phyloP scores from a whole-genome alignment of 2,329 filamentous ascomycete species.

The Penicillium glabrum region DNA sequence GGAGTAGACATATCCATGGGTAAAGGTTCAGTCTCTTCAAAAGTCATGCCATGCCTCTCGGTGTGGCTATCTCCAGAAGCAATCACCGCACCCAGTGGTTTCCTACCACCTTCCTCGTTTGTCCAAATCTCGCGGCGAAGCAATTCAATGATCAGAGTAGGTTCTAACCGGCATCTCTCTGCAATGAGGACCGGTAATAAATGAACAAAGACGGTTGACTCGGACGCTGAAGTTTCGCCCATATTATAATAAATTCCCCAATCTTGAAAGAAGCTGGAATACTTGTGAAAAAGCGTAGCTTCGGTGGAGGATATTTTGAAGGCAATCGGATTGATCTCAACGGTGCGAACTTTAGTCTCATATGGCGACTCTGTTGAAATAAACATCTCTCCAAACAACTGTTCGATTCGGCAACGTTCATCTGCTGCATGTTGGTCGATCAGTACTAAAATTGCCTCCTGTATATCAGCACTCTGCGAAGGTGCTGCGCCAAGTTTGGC shows the following conservation, averaged over 20 bases:
- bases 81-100: constrained; percentile 1
- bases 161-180: constrained; percentile 73
- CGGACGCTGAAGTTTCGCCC: constrained; percentile 8
- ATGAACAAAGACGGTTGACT: constrained; percentile 48
- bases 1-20: background rate
- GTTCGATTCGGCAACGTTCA: constrained; percentile 79
- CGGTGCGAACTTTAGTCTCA: constrained; percentile 21
- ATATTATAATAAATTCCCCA: constrained; percentile 76
- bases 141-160: constrained; percentile 69
- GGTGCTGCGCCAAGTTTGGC: constrained; percentile 51
- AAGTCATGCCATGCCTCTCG: background rate
- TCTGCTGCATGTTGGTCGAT: constrained; percentile 95
- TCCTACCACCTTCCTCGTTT: constrained; percentile 49
- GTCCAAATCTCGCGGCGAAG: constrained; percentile 74
- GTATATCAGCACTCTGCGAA: background rate
- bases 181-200: constrained; percentile 69
- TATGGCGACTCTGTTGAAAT: constrained; percentile 4
- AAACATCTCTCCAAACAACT: constrained; percentile 62
- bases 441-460: constrained; percentile 59
- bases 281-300: constrained; percentile 54
- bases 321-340: constrained; percentile 47
- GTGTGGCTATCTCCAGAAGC: background rate
- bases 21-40: background rate
- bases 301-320: constrained; percentile 69
- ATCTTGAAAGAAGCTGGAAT: constrained; percentile 58